Conservation (phyloP, 495 filamentous ascomycete genomes). For the Lophium mytilinum region DNA sequence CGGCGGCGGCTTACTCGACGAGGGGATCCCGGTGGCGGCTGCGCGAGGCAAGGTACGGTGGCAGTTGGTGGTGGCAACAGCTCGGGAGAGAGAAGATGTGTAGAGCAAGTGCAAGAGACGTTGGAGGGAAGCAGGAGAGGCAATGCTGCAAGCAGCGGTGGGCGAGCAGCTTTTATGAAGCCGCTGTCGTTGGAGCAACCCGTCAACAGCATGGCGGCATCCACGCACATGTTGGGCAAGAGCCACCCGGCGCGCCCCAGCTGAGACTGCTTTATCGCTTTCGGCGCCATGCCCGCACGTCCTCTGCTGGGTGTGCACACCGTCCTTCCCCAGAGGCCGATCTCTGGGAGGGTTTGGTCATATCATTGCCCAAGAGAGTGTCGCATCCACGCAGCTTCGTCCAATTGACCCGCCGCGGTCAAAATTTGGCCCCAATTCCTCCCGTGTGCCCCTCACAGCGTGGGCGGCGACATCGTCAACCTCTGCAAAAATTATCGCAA, state of each 20-base stretch:
- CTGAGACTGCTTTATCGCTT: neutral
- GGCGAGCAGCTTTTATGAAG: neutral
- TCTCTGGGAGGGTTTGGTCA: neutral
- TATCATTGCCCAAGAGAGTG: neutral
- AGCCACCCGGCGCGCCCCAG: neutral
- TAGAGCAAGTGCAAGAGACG: too few species aligned
- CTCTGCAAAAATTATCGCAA: too few species aligned
- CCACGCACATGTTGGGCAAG: constrained; percentile 1
- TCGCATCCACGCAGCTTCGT: too few species aligned
- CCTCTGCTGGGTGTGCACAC: neutral
- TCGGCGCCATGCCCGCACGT: neutral
- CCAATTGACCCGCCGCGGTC: too few species aligned
- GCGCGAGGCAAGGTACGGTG: neutral
- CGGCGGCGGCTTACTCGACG: constrained; percentile 2
- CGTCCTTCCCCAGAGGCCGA: neutral
- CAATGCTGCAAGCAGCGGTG: neutral
- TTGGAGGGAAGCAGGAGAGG: too few species aligned
- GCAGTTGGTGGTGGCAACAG: neutral
- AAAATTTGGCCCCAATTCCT: too few species aligned
- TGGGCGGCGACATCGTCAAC: too few species aligned
- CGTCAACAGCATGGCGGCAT: neutral
- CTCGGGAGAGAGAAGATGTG: neutral
- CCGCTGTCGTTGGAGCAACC: constrained; percentile 1
- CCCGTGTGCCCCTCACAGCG: too few species aligned
- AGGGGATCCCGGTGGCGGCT: neutral